Conservation (phyloP, 148 eudicot species). For the Camellia granthamiana region DNA sequence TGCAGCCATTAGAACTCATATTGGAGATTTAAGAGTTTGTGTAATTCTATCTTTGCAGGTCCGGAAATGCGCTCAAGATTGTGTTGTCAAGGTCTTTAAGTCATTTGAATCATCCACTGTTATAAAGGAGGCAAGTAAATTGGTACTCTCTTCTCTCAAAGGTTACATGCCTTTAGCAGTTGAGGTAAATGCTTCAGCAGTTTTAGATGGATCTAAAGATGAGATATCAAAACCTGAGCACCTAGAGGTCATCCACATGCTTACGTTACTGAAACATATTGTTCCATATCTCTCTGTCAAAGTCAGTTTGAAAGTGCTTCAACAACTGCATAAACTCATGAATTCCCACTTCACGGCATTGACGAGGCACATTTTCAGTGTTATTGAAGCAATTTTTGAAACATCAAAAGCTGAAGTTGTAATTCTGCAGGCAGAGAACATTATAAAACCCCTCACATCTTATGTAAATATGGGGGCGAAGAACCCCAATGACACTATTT, state of each 20-base stretch:
- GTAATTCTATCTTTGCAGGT: conserved; percentile 43
- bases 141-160: conserved; percentile 46
- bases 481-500: conserved; percentile 50
- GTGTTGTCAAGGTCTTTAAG: conserved; percentile 57
- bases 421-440: conserved; percentile 35
- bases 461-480: conserved; percentile 39
- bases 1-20: not conserved
- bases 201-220: conserved; percentile 26
- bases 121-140: conserved; percentile 56
- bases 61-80: conserved; percentile 73
- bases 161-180: conserved; percentile 42
- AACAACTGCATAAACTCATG: conserved; percentile 49
- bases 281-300: conserved; percentile 59
- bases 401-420: conserved; percentile 36
- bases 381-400: conserved; percentile 51
- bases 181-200: conserved; percentile 31
- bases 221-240: conserved; percentile 47
- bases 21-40: not conserved
- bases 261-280: conserved; percentile 53
- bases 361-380: conserved; percentile 56
- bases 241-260: conserved; percentile 59
- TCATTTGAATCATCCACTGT: conserved; percentile 39
- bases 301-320: conserved; percentile 31
- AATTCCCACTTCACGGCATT: conserved; percentile 41
- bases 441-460: conserved; percentile 39